These are phyloP conservation scores for Raphanus hybrid DNA, from an alignment of 441 rosid genomes.

Conservation along the genomic window DNA sequence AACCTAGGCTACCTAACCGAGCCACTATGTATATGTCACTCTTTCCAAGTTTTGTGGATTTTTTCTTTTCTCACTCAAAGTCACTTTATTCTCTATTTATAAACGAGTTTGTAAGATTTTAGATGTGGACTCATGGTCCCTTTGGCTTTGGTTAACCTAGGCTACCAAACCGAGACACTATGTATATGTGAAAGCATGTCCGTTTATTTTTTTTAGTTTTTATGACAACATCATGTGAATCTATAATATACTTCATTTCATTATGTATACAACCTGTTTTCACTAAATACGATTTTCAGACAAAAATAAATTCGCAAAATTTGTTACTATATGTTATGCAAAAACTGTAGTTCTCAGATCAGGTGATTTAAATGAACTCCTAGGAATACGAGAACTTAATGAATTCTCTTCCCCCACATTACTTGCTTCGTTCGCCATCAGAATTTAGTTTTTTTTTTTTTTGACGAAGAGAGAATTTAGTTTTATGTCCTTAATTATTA, in stretches of 20 bases:
- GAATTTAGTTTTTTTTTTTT: too few species aligned
- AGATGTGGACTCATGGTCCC: conserved; percentile 3
- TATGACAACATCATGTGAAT: too few species aligned
- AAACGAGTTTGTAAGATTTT: background rate
- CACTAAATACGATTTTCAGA: too few species aligned
- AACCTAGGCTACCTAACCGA: too few species aligned
- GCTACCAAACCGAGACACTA: background rate
- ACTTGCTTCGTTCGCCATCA: background rate
- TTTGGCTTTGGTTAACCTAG: background rate
- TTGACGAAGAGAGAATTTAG: too few species aligned
- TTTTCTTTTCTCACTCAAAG: background rate
- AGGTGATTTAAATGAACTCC: background rate
- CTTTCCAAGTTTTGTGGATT: background rate
- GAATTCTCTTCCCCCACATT: background rate
- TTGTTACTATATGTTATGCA: background rate
- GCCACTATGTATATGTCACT: background rate
- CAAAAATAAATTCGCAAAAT: background rate
- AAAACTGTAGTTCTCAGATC: background rate
- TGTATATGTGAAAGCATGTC: background rate
- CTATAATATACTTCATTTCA: too few species aligned
- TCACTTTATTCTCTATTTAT: background rate
- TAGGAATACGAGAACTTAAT: background rate
- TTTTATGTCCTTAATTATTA: background rate
- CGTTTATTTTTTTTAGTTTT: too few species aligned
- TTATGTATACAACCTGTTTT: too few species aligned